phyloP scores from a whole-genome alignment of 2,329 filamentous ascomycete species.

The Hypoxylon sp. region DNA sequence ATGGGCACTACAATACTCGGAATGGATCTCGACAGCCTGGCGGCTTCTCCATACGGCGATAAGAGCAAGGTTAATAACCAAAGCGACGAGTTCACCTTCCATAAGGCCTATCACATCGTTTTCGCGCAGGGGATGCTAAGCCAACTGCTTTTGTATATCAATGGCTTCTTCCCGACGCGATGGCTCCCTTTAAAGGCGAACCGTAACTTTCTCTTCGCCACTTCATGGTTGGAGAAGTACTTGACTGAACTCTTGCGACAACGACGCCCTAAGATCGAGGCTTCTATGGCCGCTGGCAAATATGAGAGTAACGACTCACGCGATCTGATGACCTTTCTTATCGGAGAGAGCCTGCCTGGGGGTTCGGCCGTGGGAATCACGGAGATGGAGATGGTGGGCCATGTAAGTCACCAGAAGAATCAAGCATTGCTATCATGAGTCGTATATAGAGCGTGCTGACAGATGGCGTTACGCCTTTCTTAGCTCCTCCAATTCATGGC shows the following conservation, averaged over 20 bases:
- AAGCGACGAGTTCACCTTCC: constrained; percentile 22
- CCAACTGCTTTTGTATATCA: constrained; percentile 30
- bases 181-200: constrained; percentile 20
- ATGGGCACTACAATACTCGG: constrained; percentile 34
- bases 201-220: constrained; percentile 21
- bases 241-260: constrained; percentile 23
- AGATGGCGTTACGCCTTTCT: not conserved
- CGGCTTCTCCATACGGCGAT: not conserved
- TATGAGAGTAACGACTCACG: constrained; percentile 14
- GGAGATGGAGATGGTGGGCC: constrained; percentile 52
- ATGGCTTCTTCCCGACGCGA: constrained; percentile 34
- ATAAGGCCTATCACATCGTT: constrained; percentile 34
- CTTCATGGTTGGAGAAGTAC: constrained; percentile 29
- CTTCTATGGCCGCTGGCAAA: constrained; percentile 8
- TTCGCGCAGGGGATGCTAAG: constrained; percentile 21
- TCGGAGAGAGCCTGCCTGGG: constrained; percentile 28
- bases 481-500: constrained; percentile 57
- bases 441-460: not conserved
- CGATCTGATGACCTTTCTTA: constrained; percentile 30
- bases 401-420: constrained; percentile 25
- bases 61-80: not conserved
- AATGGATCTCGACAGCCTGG: constrained; percentile 27
- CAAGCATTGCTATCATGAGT: not conserved
- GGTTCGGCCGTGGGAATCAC: constrained; percentile 38
- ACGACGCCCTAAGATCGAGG: not conserved